Evolutionary conservation across 352 stramenopile genomes (phyloP), one percentile per base, ranked within the genome.

Genomic region (Pythium sp.): DNA sequence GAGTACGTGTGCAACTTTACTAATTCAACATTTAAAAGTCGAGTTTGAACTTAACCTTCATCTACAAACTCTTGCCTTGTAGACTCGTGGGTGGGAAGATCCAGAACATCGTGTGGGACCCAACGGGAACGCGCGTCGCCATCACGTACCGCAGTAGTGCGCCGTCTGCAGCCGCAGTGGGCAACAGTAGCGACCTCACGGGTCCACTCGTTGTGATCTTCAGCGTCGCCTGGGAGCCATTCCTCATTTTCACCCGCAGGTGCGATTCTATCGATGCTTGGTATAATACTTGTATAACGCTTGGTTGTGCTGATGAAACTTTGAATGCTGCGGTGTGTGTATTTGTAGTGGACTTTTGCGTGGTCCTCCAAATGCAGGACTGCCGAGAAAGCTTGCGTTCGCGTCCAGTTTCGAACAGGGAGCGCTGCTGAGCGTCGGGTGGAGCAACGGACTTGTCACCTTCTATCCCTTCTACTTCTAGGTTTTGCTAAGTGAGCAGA

Each of bases 391-490:
- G 47, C 62, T 92, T 11, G 66, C 72, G 14, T 94, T 94, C 54
- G 84, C 84, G 8, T 83, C 86, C 8, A 89, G 72, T 14, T 94
- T 91, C 62, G 77, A 92, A 32, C 69, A 90, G 46, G 82, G 86
- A 4, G 79, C 86, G 32, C 63, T 94, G 60, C 69, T 94, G 41
- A 91, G 84, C 38, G 72, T 94, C 62, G 79, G 75, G 9, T 94
- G 86, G 86, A 92, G 84, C 73, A 89, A 77, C n/a, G 86, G 86
- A 0, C 68, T 92, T 51, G 78, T 94, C 63, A 87, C 82, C 11
- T 94, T 94, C 67, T 76, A 92, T 65, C 86, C 86, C 26, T 94
- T 94, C 68, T 92, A 92, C 74, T 84, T 89, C 68, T 64, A 87
- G 64, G 72, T 81, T 14, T 14, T 38, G 24, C 18, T 53, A 34